These are phyloP conservation scores for Auricularia cornea DNA, from an alignment of 768 basidiomycete genomes.

Conservation along the genomic window DNA sequence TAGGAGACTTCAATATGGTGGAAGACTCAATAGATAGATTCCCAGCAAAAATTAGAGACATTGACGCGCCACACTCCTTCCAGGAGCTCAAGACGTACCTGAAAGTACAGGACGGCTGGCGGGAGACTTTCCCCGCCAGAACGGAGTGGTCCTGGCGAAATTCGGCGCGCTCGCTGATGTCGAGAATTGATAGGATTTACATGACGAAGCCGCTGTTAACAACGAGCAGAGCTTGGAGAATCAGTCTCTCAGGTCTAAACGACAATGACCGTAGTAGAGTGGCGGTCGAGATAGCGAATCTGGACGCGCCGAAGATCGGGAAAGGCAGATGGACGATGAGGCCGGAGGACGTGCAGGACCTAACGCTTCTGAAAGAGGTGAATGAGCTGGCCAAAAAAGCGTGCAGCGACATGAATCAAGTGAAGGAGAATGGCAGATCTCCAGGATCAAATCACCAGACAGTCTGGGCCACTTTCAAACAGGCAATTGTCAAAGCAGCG, in stretches of 20 bases:
- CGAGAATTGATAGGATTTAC: not conserved
- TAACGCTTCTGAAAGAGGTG: not conserved
- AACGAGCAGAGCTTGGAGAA: not conserved
- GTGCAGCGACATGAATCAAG: not conserved
- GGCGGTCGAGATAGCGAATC: not conserved
- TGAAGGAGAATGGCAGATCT: no score
- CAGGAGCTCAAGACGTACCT: not conserved
- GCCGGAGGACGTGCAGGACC: not conserved
- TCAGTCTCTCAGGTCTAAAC: not conserved
- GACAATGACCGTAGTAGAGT: not conserved
- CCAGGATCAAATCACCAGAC: not conserved
- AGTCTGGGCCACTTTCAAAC: not conserved
- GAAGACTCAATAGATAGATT: constrained; percentile 14
- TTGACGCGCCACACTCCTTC: not conserved
- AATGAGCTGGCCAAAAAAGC: not conserved
- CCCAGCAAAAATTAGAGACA: not conserved
- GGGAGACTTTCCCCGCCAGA: not conserved
- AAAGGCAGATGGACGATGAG: not conserved
- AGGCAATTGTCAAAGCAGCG: not conserved
- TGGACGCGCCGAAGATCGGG: not conserved
- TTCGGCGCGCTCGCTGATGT: not conserved
- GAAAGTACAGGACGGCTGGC: not conserved
- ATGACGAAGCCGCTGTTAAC: not conserved
- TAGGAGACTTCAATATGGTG: constrained; percentile 15
- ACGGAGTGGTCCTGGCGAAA: not conserved